Percentiles rank a stretch among this genome's conserved stretches.
These are phyloP conservation scores for Pelargonium nanum DNA, from an alignment of 345 rosid genomes.

Conservation along the genomic window DNA sequence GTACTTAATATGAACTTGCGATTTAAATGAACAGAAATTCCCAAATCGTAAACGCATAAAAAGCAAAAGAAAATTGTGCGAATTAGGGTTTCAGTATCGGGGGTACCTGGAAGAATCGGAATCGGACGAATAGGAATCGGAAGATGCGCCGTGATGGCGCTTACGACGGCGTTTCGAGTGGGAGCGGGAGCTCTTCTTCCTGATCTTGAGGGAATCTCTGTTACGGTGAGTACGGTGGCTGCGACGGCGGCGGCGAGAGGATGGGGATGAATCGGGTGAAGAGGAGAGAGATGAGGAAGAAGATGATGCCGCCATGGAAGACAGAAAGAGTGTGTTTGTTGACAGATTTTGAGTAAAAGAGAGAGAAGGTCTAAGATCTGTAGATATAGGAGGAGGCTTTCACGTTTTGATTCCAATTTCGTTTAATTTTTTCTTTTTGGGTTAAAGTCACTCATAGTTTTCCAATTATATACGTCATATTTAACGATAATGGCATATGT, in stretches of 20 bases:
- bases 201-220: constrained; percentile 57
- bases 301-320: constrained; percentile 66
- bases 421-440: too few species aligned
- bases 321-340: constrained; percentile 2
- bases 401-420: too few species aligned
- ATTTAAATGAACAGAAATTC: background rate
- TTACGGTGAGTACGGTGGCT: constrained; percentile 23
- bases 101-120: constrained; percentile 57
- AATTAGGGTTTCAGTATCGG: background rate
- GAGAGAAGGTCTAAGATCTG: background rate
- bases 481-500: too few species aligned
- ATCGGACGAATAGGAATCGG: constrained; percentile 44
- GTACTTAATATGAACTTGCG: background rate
- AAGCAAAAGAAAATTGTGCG: background rate
- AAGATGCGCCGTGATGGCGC: constrained; percentile 17
- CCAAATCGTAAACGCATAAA: background rate
- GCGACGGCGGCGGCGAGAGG: constrained; percentile 36
- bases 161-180: constrained; percentile 44
- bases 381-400: too few species aligned
- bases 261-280: constrained; percentile 39
- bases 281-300: constrained; percentile 33
- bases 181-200: constrained; percentile 50
- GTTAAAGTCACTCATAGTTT: too few species aligned
- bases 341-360: background rate
- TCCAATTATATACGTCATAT: too few species aligned